A percentile compares a stretch with the other conserved stretches of the same genome.
Evolutionary conservation across 2,329 filamentous ascomycete genomes (phyloP).

Genomic region (Ceratocystis cacaofunesta): DNA sequence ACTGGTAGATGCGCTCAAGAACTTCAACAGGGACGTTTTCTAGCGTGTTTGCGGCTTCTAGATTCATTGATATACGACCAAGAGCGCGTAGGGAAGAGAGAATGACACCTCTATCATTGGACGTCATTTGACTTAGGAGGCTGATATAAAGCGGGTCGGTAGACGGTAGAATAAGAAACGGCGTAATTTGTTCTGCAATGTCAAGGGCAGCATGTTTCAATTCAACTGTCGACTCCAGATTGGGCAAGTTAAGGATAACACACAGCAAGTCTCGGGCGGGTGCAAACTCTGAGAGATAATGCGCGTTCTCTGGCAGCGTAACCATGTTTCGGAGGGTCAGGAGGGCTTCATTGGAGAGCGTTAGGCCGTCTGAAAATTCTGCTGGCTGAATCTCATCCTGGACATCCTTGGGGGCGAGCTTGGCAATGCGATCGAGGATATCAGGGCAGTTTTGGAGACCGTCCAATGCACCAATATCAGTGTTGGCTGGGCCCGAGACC

Average conservation of each 20-base stretch:
- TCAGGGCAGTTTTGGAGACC: slow-evolving; percentile 36
- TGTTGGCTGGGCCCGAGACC: slow-evolving; percentile 32
- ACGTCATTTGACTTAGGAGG: slow-evolving; percentile 48
- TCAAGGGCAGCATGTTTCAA: slow-evolving; percentile 84
- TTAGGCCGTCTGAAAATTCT: slow-evolving; percentile 53
- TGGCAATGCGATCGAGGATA: slow-evolving; percentile 51
- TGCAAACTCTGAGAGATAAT: slow-evolving; percentile 60
- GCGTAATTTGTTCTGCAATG: slow-evolving; percentile 79
- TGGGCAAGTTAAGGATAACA: slow-evolving; percentile 64
- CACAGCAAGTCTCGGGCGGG: slow-evolving; percentile 69
- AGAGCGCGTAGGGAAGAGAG: slow-evolving; percentile 68
- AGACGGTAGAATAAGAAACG: slow-evolving; percentile 56
- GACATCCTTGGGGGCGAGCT: slow-evolving; percentile 43
- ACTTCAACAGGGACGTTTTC: slow-evolving; percentile 50
- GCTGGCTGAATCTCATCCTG: slow-evolving; percentile 59
- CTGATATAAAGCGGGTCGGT: slow-evolving; percentile 68
- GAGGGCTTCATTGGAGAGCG: slow-evolving; percentile 70
- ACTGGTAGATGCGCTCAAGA: slow-evolving; percentile 54
- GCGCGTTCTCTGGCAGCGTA: slow-evolving; percentile 77
- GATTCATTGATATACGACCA: slow-evolving; percentile 74
- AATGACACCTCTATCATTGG: slow-evolving; percentile 66
- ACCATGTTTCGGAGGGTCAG: slow-evolving; percentile 91
- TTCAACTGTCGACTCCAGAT: slow-evolving; percentile 58
- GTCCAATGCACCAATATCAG: slow-evolving; percentile 33
- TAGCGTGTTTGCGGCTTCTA: slow-evolving; percentile 64